Evolutionary conservation across 345 rosid species (phyloP), one percentile per base, ranked within the genome.

Genomic region (Triadica sebifera): DNA sequence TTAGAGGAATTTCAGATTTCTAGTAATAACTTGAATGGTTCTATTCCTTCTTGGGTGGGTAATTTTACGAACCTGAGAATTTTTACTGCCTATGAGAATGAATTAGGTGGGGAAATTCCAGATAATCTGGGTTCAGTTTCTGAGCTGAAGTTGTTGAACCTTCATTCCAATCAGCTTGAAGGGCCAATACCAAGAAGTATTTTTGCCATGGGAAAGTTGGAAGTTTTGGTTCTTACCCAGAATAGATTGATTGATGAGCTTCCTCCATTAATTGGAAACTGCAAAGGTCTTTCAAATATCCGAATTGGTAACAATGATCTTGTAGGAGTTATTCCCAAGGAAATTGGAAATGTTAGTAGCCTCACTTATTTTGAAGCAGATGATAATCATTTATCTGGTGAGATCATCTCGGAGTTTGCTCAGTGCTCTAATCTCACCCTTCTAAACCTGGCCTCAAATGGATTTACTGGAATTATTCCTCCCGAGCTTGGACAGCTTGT

Each of bases 291-390:
- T 79, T 92, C 97, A 1, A 94, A 87, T 71, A 72, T 92, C 58
- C 87, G 98, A 38, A 89, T 94, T 53, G 99, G 99, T 75, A 84
- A 94, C 73, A 94, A 95, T 75, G 83, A 81, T 73, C 92, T 94
- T 75, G 81, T 85, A 0, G 98, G 98, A 70, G 84, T 72, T 67
- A 87, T 94, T 80, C 99, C 99, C 4, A 86, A 74, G 80, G 70
- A 88, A 10, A 86, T 94, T 12, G 99, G 94, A 34, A 92, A 94
- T 71, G 87, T 85, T n/a, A 89, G 81, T 65, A 86, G 96, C 82
- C 95, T 94, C 72, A 84, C 99, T 0, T 94, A 92, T 77, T 94
- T 94, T 74, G 99, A 94, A 84, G 99, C 93, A 4, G 85, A 90
- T 77, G 87, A 87, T 53, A 94, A 94, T 86, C 81, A 82, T 78